phyloP scores from a whole-genome alignment of 2,329 filamentous ascomycete genomes.

The Colletotrichum liriopes region DNA sequence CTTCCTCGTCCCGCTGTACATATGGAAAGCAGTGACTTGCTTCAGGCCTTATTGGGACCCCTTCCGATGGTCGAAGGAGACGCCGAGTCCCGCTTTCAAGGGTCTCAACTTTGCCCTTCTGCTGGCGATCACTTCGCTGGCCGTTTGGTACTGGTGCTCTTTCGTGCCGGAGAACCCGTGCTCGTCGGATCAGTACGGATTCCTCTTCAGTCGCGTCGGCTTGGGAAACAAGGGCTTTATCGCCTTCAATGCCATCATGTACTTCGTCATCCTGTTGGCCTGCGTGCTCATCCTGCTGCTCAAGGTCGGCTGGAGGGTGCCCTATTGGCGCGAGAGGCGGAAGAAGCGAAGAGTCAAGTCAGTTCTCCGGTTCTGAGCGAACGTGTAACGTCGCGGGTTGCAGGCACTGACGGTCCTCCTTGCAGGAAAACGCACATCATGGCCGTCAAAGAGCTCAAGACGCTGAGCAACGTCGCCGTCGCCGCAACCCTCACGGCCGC shows the following conservation, averaged over 20 bases:
- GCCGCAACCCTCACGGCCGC: slow-evolving; percentile 45
- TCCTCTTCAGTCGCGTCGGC: slow-evolving; percentile 51
- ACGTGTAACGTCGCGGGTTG: too few relatives aligned
- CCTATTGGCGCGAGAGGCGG: slow-evolving; percentile 40
- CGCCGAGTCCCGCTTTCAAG: slow-evolving; percentile 47
- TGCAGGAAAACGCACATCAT: slow-evolving; percentile 43
- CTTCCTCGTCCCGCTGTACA: slow-evolving; percentile 52
- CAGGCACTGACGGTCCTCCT: slow-evolving; percentile 1
- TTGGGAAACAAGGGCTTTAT: slow-evolving; percentile 49
- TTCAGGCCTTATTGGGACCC: slow-evolving; percentile 52
- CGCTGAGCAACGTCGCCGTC: slow-evolving; percentile 50
- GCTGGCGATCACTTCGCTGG: slow-evolving; percentile 48
- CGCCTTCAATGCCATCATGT: slow-evolving; percentile 51
- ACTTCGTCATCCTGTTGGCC: slow-evolving; percentile 48
- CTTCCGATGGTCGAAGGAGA: slow-evolving; percentile 48
- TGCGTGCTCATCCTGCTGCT: slow-evolving; percentile 47
- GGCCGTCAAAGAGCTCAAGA: slow-evolving; percentile 46
- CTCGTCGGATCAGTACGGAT: slow-evolving; percentile 48
- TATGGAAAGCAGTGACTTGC: slow-evolving; percentile 52
- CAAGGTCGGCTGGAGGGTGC: slow-evolving; percentile 46
- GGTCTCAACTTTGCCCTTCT: slow-evolving; percentile 48
- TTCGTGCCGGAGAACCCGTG: slow-evolving; percentile 49
- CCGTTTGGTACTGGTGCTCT: slow-evolving; percentile 52
- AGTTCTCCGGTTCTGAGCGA: background rate
- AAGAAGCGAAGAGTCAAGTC: slow-evolving; percentile 47